These are phyloP conservation scores for Cystobasidium sp. DNA, from an alignment of 1,284 basidiomycete species.

Conservation along the genomic window DNA sequence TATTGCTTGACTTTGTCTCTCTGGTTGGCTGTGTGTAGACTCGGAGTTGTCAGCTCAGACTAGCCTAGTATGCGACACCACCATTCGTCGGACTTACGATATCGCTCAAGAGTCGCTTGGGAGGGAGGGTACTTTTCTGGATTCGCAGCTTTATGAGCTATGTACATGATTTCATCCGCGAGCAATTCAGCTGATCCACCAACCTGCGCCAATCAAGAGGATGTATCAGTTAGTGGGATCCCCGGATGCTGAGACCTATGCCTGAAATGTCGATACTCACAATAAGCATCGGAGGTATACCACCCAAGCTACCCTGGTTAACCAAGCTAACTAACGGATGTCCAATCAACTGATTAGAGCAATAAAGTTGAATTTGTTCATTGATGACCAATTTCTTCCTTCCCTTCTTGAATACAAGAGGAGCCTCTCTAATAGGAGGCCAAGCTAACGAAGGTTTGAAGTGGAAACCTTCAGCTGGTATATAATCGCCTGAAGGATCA, in stretches of 20 bases:
- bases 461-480: conserved; percentile 55
- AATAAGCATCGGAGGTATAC: conserved; percentile 61
- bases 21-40: conserved; percentile 49
- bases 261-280: conserved; percentile 49
- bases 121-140: conserved; percentile 58
- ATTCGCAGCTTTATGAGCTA: conserved; percentile 61
- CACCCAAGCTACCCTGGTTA: conserved; percentile 61
- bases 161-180: conserved; percentile 58
- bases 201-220: conserved; percentile 47
- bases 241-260: too few relatives aligned
- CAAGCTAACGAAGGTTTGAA: conserved; percentile 57
- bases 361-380: conserved; percentile 62
- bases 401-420: conserved; percentile 53
- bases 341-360: conserved; percentile 60
- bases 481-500: conserved; percentile 35
- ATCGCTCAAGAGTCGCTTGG: conserved; percentile 56
- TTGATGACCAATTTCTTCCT: conserved; percentile 51
- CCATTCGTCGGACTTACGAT: conserved; percentile 48
- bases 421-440: conserved; percentile 57
- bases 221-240: too few relatives aligned
- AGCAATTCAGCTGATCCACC: conserved; percentile 61
- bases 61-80: not conserved
- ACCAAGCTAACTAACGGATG: conserved; percentile 62
- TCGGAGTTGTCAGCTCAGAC: not conserved
- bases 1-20: conserved; percentile 56